Evolutionary conservation across 805 yeast species (phyloP).

Genomic region (Saturnispora silvae): DNA sequence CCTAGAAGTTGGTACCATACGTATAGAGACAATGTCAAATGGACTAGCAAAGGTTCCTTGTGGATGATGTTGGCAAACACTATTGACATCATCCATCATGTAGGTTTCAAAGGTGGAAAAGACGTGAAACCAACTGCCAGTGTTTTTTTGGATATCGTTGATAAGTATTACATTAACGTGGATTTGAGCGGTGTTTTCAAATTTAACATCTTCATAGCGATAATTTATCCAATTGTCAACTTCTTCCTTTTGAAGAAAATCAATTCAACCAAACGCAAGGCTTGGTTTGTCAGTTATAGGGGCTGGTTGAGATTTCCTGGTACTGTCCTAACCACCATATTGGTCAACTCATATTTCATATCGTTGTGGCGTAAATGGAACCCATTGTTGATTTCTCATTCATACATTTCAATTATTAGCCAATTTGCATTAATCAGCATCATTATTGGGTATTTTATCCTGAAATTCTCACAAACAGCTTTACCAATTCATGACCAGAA

Average conservation of each 20-base stretch:
- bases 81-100: constrained; percentile 42
- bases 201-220: constrained; percentile 43
- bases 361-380: constrained; percentile 32
- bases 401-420: constrained; percentile 39
- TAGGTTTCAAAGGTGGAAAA: constrained; percentile 28
- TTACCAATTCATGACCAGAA: constrained; percentile 51
- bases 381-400: constrained; percentile 42
- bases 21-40: constrained; percentile 52
- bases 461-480: constrained; percentile 36
- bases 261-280: constrained; percentile 28
- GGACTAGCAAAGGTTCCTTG: constrained; percentile 55
- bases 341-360: constrained; percentile 28
- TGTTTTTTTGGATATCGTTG: constrained; percentile 55
- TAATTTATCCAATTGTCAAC: constrained; percentile 44
- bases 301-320: constrained; percentile 51
- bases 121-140: constrained; percentile 13
- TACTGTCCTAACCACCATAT: constrained; percentile 37
- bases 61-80: constrained; percentile 80
- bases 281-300: constrained; percentile 36
- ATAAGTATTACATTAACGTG: constrained; percentile 41
- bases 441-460: constrained; percentile 43
- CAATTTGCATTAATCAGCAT: constrained; percentile 38
- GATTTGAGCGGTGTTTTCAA: constrained; percentile 40
- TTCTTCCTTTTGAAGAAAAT: constrained; percentile 38
- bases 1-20: constrained; percentile 85